Base-by-base conservation (phyloP, 768 basidiomycete species). In the Boletus subparvulus region DNA sequence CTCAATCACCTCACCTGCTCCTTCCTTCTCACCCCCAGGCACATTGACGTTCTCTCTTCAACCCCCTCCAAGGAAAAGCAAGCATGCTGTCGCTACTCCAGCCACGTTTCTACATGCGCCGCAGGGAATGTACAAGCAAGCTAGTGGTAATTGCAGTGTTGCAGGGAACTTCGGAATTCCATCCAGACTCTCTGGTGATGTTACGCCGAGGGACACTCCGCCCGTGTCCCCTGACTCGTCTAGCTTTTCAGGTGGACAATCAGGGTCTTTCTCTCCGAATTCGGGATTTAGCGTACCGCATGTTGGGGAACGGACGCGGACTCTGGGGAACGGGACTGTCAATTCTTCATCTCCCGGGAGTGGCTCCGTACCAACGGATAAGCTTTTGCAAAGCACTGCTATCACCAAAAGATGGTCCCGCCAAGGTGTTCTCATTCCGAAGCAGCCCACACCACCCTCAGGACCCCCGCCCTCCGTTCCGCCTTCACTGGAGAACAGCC, bases 401-500 rank as follows among this genome's bases (percentile, higher is more conserved):
- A 52, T 69, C 40, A 69, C 68, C 11, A 78, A 76, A 51, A 74
- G 83, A 50, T 84, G 84, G 83, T 85, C 84, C 37, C 75, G 81
- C 49, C 83, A 81, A 59, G 76, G 77, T 14, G 36, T 64, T 65
- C 28, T 67, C 75, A 59, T 79, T 32, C 86, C 86, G 10, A 77
- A 80, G 21, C 77, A 79, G 46, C 67, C 77, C 47, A 81, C 81
- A 6, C 85, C 86, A 11, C 85, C 87, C 3, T 78, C 73, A 28
- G 86, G 83, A 7, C 84, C 86, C 16, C 73, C 83, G 30, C 83
- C 85, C 5, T 78, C 80, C 16, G 67, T 79, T 26, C 82, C 75
- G 6, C 43, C 56, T 72, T 51, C 61, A 28, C 46, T 59, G 17
- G 68, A 66, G 21, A 36, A 59, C 50, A 56, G 65, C 55, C 59